phyloP scores from a whole-genome alignment of 306 rosid genomes.

The Dryas octopetala region DNA sequence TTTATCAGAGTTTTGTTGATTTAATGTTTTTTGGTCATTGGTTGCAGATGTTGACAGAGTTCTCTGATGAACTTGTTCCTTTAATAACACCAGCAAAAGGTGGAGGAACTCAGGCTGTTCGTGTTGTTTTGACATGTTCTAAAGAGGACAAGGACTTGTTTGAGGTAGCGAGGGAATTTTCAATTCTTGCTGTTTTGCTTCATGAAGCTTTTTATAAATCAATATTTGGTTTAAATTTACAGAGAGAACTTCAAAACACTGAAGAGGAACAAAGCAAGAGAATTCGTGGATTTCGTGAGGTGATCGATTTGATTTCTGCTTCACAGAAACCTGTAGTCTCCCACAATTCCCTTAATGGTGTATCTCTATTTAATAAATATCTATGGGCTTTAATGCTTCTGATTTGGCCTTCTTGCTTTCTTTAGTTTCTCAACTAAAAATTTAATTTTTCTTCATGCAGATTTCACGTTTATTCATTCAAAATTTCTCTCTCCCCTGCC shows the following conservation, averaged over 20 bases:
- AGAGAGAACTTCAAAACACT: constrained; percentile 57
- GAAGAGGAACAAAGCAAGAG: constrained; percentile 72
- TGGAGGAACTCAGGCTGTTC: constrained; percentile 54
- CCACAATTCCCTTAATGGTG: constrained; percentile 81
- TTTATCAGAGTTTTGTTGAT: constrained; percentile 1
- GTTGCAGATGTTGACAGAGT: constrained; percentile 61
- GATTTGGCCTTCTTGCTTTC: constrained; percentile 8
- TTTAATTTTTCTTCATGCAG: constrained; percentile 47
- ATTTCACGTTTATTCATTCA: constrained; percentile 74
- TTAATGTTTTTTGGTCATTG: constrained; percentile 11
- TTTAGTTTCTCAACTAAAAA: constrained; percentile 28
- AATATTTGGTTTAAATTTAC: constrained; percentile 23
- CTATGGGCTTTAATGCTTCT: constrained; percentile 19
- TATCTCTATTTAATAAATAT: constrained; percentile 47
- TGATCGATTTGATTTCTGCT: constrained; percentile 95
- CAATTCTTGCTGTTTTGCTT: not conserved
- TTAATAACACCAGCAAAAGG: constrained; percentile 51
- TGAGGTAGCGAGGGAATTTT: constrained; percentile 48
- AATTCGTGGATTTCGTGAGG: constrained; percentile 87
- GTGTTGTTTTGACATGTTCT: constrained; percentile 63
- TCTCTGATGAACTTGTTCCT: constrained; percentile 66
- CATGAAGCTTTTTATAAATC: constrained; percentile 6
- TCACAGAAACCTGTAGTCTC: constrained; percentile 94
- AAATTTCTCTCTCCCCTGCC: constrained; percentile 79
- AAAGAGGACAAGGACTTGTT: constrained; percentile 70